Evolutionary conservation across 1,284 basidiomycete genomes (phyloP), one percentile per base, ranked within the genome.

Genomic region (Rhodotorula sp.): DNA sequence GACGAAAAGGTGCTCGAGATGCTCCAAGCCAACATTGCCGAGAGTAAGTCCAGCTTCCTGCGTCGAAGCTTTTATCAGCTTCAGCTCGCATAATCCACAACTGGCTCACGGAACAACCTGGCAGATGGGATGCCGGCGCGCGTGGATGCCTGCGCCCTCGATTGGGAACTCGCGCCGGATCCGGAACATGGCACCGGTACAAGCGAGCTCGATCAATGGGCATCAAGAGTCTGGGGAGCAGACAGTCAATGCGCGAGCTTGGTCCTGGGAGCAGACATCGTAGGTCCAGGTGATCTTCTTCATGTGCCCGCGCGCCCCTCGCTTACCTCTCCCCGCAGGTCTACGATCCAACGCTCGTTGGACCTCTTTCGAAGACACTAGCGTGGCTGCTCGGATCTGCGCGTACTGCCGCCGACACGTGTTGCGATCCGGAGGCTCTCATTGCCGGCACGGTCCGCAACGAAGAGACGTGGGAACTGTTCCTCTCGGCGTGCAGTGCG

Each of bases 201-300:
- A 43, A 43, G 39, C 39, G 58, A 31, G 46, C 59, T 69, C 1
- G 3, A n/a, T 0, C 20, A 29, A 2, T 75, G 74, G 74, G 61
- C 63, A 34, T 1, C 5, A 7, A 49, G 20, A 0, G 46, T 57
- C 4, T 65, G 66, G 20, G 58, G 52, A 18, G 43, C 18, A 7
- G 70, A 48, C 5, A 51, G 5, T 15, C 26, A 14, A 1, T 5
- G 26, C 56, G 20, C 20, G 68, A 7, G 61, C 16, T 46, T 76
- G 5, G 47, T 76, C 39, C 39, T 76, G 16, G 75, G 75, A 1
- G 75, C 75, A 20, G 75, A 76, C 57, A 72, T 76, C n/a, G 75
- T 72, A 18, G 51, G 72, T 62, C n/a, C 14, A 16, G 3, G n/a
- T 21, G 23, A 51, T n/a, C 12, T 18, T n/a, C 26, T 10, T 20